Percentiles rank a stretch among this genome's conserved stretches.
Conservation (phyloP, 495 filamentous ascomycete species). For the Bacidia gigantensis region DNA sequence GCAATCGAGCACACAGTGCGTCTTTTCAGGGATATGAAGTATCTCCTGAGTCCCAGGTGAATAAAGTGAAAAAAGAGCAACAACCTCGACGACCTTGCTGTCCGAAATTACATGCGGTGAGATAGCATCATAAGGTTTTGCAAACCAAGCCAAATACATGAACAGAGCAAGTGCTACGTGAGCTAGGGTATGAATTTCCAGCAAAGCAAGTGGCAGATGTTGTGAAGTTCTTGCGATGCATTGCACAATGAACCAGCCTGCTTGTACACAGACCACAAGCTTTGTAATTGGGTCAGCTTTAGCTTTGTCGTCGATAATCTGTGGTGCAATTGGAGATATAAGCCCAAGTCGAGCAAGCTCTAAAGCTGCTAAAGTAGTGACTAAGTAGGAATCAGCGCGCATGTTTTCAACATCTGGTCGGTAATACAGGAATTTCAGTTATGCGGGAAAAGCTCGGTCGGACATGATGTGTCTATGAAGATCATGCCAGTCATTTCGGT, state of each 20-base stretch:
- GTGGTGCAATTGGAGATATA: not conserved
- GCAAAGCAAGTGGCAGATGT: slow-evolving; percentile 19
- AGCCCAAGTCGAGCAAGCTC: slow-evolving; percentile 7
- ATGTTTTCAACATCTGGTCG: too few species aligned
- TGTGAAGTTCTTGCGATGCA: slow-evolving; percentile 12
- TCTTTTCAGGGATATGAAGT: too few species aligned
- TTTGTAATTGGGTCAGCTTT: slow-evolving; percentile 26
- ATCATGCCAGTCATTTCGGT: not conserved
- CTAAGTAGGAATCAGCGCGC: too few species aligned
- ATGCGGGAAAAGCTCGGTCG: not conserved
- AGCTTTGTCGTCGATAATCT: slow-evolving; percentile 18
- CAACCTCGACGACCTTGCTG: not conserved
- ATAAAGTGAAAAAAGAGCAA: not conserved
- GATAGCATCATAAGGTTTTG: not conserved
- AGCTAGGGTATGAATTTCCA: slow-evolving; percentile 27
- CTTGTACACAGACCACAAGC: slow-evolving; percentile 21
- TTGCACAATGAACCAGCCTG: slow-evolving; percentile 25
- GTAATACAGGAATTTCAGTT: slow-evolving; percentile 1
- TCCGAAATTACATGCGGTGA: not conserved
- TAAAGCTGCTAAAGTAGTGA: slow-evolving; percentile 15
- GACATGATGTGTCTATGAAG: not conserved
- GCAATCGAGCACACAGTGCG: too few species aligned
- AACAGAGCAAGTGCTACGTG: slow-evolving; percentile 26
- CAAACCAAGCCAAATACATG: slow-evolving; percentile 17
- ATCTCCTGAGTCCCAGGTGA: too few species aligned